Base-by-base conservation (phyloP, 768 basidiomycete genomes). In the Auricularia sp. region DNA sequence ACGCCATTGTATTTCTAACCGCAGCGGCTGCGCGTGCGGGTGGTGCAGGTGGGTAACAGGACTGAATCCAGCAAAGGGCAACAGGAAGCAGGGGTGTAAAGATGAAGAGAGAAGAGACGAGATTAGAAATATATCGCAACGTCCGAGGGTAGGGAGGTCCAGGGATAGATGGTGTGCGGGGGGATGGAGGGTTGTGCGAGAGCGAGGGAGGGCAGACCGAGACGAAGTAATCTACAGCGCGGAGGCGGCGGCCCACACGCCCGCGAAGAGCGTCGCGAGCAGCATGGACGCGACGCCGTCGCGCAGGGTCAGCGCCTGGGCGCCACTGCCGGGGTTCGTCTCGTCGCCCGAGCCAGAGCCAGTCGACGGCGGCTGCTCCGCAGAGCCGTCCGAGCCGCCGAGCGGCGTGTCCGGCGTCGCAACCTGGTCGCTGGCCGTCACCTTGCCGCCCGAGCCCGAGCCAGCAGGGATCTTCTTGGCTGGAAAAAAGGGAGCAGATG, bases 351-450 rank as follows among this genome's bases (percentile, higher is more conserved):
- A 51, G 47, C 21, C 47, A 29, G 29, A 29, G 47, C 47, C 47
- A 10, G 11, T 21, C 11, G 47, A 14, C 47, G 47, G 14, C 6
- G 18, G 18, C 18, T 51, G 11, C 6, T 21, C 47, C 47, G 47
- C 47, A 6, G 47, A n/a, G 56, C 56, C 56, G 56, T 59, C 56
- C 29, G 56, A 59, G 23, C 56, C 56, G 56, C 56, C 56, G 56
- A 59, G 56, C 11, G 56, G 56, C 4, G 56, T 35, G 10, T 34
- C 23, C 23, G 56, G 12, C 1, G 56, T 29, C 1, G 56, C 56
- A 1, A 34, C 29, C 56, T 59, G 18, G 34, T 35, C 56, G 29
- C 56, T 33, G 34, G 5, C 56, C 29, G 29, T 59, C 7, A 59
- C 34, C 14, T 59, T 35, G 29, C 18, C 29, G 23, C 56, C 56